Evolutionary conservation across 805 yeast species (phyloP).

Genomic region (Pichia deserticola): DNA sequence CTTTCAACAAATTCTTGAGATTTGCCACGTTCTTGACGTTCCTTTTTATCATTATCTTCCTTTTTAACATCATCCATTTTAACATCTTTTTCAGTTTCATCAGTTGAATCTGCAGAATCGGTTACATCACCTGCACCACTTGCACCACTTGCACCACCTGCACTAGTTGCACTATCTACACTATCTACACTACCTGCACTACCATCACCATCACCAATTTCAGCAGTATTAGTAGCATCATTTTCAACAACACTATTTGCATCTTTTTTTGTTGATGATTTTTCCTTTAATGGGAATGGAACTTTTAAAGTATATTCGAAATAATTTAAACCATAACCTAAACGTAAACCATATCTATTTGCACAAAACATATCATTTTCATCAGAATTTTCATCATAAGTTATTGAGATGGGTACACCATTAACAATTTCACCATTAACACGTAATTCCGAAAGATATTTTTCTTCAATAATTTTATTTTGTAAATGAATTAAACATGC

Average conservation of each 20-base stretch:
- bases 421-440: slow-evolving; percentile 39
- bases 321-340: slow-evolving; percentile 40
- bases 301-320: slow-evolving; percentile 31
- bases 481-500: slow-evolving; percentile 38
- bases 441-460: slow-evolving; percentile 32
- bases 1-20: slow-evolving; percentile 21
- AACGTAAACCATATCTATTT: slow-evolving; percentile 27
- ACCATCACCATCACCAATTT: too few species aligned
- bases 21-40: slow-evolving; percentile 3
- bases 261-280: neutral
- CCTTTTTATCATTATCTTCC: neutral
- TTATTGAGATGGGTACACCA: slow-evolving; percentile 34
- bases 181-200: too few species aligned
- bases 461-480: slow-evolving; percentile 30
- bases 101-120: too few species aligned
- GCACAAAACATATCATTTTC: slow-evolving; percentile 21
- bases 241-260: too few species aligned
- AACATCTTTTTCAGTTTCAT: neutral
- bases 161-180: too few species aligned
- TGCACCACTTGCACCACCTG: too few species aligned
- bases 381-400: slow-evolving; percentile 23
- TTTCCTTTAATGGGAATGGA: slow-evolving; percentile 17
- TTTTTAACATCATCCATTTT: slow-evolving; percentile 5
- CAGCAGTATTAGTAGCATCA: too few species aligned
- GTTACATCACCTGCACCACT: too few species aligned